Evolutionary conservation across 495 filamentous ascomycete genomes (phyloP).

Genomic region (Neurospora sp.): DNA sequence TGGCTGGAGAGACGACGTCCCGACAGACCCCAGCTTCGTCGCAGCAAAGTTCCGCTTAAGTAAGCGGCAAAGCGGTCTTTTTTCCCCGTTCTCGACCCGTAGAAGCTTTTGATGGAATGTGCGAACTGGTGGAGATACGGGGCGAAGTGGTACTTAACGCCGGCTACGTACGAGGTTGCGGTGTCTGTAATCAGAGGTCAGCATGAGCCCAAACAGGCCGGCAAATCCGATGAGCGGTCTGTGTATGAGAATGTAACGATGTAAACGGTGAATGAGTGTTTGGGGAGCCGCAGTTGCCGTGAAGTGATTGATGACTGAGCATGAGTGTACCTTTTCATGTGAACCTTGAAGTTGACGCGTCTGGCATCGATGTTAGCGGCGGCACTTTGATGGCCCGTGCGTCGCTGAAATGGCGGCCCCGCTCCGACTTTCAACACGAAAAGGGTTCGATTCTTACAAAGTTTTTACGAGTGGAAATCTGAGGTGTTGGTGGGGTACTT

Average conservation of each 20-base stretch:
- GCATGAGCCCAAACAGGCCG: neutral
- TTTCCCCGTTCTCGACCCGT: neutral
- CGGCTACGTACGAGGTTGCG: neutral
- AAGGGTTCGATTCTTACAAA: no score
- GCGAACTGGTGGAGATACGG: neutral
- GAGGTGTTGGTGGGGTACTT: neutral
- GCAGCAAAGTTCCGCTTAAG: neutral
- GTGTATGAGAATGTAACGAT: neutral
- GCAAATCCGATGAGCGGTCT: neutral
- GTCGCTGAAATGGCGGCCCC: neutral
- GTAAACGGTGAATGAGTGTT: neutral
- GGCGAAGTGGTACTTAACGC: neutral
- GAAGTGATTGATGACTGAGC: neutral
- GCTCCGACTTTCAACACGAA: neutral
- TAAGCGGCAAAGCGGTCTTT: neutral
- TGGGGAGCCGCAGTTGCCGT: neutral
- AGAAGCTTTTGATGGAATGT: neutral
- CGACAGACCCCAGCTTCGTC: neutral
- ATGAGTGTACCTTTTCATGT: neutral
- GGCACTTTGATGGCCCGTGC: neutral
- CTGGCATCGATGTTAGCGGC: neutral
- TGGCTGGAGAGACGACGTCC: neutral
- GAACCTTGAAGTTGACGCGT: neutral
- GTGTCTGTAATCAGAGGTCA: neutral
- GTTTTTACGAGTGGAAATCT: no score